A percentile compares a stretch with the other conserved stretches of the same genome.
Conservation (phyloP, 345 rosid genomes). For the Draba incana region DNA sequence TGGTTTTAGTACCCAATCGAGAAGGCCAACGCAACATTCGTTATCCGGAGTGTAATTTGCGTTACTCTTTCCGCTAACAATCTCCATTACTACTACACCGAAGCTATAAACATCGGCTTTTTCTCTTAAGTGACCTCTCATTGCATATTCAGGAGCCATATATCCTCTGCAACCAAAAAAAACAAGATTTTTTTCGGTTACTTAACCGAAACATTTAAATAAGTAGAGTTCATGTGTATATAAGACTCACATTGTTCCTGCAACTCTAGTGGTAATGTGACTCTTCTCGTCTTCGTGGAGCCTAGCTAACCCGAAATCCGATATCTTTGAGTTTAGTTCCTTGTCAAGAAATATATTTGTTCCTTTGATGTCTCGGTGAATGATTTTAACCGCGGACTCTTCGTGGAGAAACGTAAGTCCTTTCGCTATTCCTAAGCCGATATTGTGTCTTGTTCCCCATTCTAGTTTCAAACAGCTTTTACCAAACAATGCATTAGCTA, state of each 20-base stretch:
- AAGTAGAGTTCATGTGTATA: background rate
- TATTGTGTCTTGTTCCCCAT: slow-evolving; percentile 40
- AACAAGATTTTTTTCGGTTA: no score
- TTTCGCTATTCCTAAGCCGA: slow-evolving; percentile 41
- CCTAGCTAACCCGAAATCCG: slow-evolving; percentile 63
- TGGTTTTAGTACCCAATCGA: slow-evolving; percentile 52
- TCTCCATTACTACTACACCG: slow-evolving; percentile 56
- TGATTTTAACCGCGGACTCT: slow-evolving; percentile 46
- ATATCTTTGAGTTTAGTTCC: slow-evolving; percentile 56
- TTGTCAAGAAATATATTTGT: slow-evolving; percentile 54
- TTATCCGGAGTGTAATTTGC: slow-evolving; percentile 37
- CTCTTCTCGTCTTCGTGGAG: slow-evolving; percentile 53
- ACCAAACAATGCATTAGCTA: slow-evolving; percentile 48
- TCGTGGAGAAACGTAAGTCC: slow-evolving; percentile 43
- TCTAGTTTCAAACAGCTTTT: slow-evolving; percentile 32
- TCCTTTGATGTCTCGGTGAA: slow-evolving; percentile 63
- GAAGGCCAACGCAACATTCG: slow-evolving; percentile 46
- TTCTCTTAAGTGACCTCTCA: slow-evolving; percentile 53
- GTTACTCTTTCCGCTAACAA: slow-evolving; percentile 49
- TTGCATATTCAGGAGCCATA: slow-evolving; percentile 65
- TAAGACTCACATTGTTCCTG: slow-evolving; percentile 58
- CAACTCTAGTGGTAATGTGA: slow-evolving; percentile 57
- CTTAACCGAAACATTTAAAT: background rate
- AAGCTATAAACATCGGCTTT: slow-evolving; percentile 68
- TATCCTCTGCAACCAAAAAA: slow-evolving; percentile 47